Evolutionary conservation across 495 filamentous ascomycete genomes (phyloP).

Genomic region (Penicillium crystallinum): DNA sequence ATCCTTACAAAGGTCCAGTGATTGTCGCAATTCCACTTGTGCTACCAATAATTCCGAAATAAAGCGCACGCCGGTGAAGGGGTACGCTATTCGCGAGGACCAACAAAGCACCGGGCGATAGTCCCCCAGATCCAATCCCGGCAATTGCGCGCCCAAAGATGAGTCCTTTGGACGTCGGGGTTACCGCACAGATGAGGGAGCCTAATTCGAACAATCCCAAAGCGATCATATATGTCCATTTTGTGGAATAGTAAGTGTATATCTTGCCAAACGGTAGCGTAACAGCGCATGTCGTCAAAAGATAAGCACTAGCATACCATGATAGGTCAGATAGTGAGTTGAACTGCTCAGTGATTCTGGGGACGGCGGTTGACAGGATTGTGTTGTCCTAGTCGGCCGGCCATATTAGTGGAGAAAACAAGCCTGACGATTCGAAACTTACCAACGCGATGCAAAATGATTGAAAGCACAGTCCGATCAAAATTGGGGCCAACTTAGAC

Average conservation of each 20-base stretch:
- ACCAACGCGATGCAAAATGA: constrained; percentile 64
- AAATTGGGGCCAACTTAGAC: constrained; percentile 51
- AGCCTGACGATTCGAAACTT: constrained; percentile 8
- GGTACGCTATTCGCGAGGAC: constrained; percentile 78
- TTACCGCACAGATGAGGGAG: constrained; percentile 70
- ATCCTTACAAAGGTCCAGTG: constrained; percentile 58
- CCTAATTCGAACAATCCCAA: constrained; percentile 79
- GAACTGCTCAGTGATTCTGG: constrained; percentile 77
- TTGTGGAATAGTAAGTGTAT: constrained; percentile 74
- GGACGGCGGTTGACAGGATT: constrained; percentile 82
- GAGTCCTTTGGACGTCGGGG: constrained; percentile 66
- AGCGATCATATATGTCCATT: constrained; percentile 65
- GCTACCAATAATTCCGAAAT: constrained; percentile 67
- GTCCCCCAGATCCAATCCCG: constrained; percentile 73
- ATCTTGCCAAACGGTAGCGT: constrained; percentile 72
- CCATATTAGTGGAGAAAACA: neutral
- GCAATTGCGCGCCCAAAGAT: constrained; percentile 84
- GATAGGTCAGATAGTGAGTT: constrained; percentile 68
- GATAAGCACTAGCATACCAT: constrained; percentile 69
- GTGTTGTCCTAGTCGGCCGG: constrained; percentile 56
- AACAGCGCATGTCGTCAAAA: constrained; percentile 69
- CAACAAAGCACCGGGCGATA: constrained; percentile 75
- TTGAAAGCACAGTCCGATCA: constrained; percentile 54
- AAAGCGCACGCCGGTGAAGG: constrained; percentile 63
- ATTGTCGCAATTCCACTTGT: constrained; percentile 78